Conservation (phyloP, 106 monocot genomes). For the Acorus calamus region DNA sequence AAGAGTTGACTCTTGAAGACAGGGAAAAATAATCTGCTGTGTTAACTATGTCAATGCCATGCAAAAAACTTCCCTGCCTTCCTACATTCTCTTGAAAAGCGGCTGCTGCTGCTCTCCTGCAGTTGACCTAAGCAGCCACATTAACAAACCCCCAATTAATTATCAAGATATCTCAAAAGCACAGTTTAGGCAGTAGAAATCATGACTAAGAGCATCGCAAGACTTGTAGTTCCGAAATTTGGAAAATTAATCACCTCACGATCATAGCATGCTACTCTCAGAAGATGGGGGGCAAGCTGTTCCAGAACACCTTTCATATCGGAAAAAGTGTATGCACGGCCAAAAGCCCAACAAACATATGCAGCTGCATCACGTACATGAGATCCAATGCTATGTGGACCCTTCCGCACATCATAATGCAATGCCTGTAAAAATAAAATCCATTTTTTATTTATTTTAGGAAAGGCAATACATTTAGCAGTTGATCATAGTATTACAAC, state of each 20-base stretch:
- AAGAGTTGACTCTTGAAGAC: conserved; percentile 78
- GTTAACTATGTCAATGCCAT: conserved; percentile 94
- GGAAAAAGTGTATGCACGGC: conserved; percentile 70
- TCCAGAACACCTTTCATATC: conserved; percentile 77
- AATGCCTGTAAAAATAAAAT: conserved; percentile 45
- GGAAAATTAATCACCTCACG: conserved; percentile 55
- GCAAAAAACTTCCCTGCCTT: conserved; percentile 78
- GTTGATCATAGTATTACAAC: too few species aligned
- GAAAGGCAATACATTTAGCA: too few species aligned
- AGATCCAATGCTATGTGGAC: conserved; percentile 95
- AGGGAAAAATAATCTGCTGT: conserved; percentile 92
- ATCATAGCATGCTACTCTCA: conserved; percentile 94
- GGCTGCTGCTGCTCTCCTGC: conserved; percentile 99
- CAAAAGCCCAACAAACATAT: conserved; percentile 99
- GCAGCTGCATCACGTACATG: conserved; percentile 99
- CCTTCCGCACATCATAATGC: conserved; percentile 86
- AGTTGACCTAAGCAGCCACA: conserved; percentile 60
- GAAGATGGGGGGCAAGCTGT: conserved; percentile 77
- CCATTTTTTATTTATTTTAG: too few species aligned
- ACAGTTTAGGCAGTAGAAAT: background rate
- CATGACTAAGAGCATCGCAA: background rate
- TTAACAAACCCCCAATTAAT: background rate
- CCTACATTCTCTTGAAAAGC: conserved; percentile 99
- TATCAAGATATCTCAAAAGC: background rate
- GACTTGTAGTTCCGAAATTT: background rate